phyloP scores from a whole-genome alignment of 331 rosid species.

The Dryas integrifolia region DNA sequence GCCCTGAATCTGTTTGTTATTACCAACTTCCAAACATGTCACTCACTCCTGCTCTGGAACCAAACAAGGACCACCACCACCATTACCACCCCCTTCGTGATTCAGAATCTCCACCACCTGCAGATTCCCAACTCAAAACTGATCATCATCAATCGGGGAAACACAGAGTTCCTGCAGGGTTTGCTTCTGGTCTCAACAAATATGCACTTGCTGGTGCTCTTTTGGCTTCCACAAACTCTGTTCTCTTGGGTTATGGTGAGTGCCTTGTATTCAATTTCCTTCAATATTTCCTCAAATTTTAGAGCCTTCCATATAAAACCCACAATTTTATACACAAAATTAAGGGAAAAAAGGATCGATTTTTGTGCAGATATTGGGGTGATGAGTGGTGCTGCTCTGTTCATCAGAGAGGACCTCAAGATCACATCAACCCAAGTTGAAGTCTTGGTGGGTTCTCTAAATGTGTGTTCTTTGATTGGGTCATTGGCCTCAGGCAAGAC shows the following conservation, averaged over 20 bases:
- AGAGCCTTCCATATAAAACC: background rate
- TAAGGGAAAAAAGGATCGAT: background rate
- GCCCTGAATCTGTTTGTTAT: too few species aligned
- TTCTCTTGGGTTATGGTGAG: constrained; percentile 81
- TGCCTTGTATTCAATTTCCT: background rate
- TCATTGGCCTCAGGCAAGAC: constrained; percentile 68
- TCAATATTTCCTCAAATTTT: background rate
- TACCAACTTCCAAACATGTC: constrained; percentile 12
- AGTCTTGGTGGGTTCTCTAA: constrained; percentile 65
- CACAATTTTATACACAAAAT: background rate
- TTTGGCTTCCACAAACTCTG: constrained; percentile 66
- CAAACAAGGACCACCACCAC: constrained; percentile 20
- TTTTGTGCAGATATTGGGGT: constrained; percentile 70
- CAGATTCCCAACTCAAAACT: constrained; percentile 18
- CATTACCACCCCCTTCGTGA: constrained; percentile 42
- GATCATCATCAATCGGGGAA: background rate
- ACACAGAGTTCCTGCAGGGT: constrained; percentile 14
- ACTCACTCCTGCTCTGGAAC: constrained; percentile 19
- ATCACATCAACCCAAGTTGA: constrained; percentile 55
- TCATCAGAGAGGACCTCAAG: constrained; percentile 46
- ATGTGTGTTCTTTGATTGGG: constrained; percentile 70
- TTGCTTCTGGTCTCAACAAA: constrained; percentile 42
- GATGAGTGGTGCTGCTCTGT: constrained; percentile 80
- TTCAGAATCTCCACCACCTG: constrained; percentile 33
- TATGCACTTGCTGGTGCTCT: constrained; percentile 71